Evolutionary conservation across 2,329 filamentous ascomycete species (phyloP).

Genomic region (Trichophyton mentagrophytes): DNA sequence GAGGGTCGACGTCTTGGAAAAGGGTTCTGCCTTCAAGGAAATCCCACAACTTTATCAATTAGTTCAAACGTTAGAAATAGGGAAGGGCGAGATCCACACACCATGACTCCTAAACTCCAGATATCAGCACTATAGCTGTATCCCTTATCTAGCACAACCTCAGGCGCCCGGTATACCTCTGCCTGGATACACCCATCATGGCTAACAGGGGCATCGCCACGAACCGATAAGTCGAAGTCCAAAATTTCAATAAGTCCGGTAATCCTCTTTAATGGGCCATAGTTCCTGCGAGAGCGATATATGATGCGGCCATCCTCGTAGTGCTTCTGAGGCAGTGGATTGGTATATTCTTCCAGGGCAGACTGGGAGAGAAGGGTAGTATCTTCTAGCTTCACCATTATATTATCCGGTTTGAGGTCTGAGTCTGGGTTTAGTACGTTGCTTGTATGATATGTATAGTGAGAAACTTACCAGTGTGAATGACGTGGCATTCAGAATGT

Average conservation of each 20-base stretch:
- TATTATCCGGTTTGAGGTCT: conserved; percentile 35
- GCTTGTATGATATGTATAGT: too few relatives aligned
- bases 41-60: conserved; percentile 21
- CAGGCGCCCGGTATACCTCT: conserved; percentile 25
- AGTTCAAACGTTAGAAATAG: conserved; percentile 8
- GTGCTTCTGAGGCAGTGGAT: conserved; percentile 22
- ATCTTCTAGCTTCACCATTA: conserved; percentile 25
- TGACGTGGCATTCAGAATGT: conserved; percentile 30
- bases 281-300: conserved; percentile 24
- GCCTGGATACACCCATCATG: conserved; percentile 35
- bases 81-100: conserved; percentile 9
- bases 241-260: conserved; percentile 20
- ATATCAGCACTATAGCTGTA: conserved; percentile 28
- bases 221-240: conserved; percentile 25
- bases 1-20: conserved; percentile 18
- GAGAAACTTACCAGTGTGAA: conserved; percentile 29
- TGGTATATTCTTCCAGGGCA: conserved; percentile 19
- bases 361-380: conserved; percentile 15
- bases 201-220: conserved; percentile 17
- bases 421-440: conserved; percentile 1
- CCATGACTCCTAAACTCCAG: conserved; percentile 28
- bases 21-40: conserved; percentile 20
- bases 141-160: conserved; percentile 24
- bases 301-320: conserved; percentile 21
- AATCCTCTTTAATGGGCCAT: conserved; percentile 15